phyloP scores from a whole-genome alignment of 2,329 filamentous ascomycete species.

The Calonectria pauciramosa region DNA sequence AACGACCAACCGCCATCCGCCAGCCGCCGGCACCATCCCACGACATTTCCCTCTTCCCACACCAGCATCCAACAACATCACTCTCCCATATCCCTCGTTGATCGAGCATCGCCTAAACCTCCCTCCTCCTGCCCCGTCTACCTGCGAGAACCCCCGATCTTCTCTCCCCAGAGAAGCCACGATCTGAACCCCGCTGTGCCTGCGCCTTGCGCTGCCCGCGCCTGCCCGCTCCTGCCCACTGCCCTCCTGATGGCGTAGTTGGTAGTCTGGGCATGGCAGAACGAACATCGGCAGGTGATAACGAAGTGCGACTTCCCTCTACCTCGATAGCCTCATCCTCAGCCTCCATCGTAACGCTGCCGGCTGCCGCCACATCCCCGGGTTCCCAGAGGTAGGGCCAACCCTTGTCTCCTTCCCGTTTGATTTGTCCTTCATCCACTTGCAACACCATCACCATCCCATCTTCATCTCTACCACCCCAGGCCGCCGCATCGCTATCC shows the following conservation, averaged over 20 bases:
- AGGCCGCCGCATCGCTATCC: constrained; percentile 11
- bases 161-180: constrained; percentile 38
- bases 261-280: constrained; percentile 72
- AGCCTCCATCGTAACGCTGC: constrained; percentile 28
- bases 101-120: constrained; percentile 14
- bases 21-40: constrained; percentile 32
- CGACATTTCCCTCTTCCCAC: constrained; percentile 27
- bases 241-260: constrained; percentile 72
- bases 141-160: constrained; percentile 31
- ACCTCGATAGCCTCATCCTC: constrained; percentile 50
- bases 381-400: constrained; percentile 45
- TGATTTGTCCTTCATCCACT: constrained; percentile 28
- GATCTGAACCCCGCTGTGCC: constrained; percentile 38
- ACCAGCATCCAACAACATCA: constrained; percentile 35
- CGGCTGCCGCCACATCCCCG: constrained; percentile 36
- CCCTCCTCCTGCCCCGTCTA: constrained; percentile 23
- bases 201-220: constrained; percentile 34
- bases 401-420: constrained; percentile 38
- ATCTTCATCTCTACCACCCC: constrained; percentile 1
- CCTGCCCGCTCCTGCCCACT: constrained; percentile 49
- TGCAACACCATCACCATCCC: constrained; percentile 15
- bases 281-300: constrained; percentile 69
- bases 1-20: constrained; percentile 37
- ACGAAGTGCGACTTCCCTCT: constrained; percentile 68
- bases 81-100: constrained; percentile 27